Evolutionary conservation across 768 basidiomycete genomes (phyloP), one percentile per base, ranked within the genome.

Genomic region (Mrakia blollopis): DNA sequence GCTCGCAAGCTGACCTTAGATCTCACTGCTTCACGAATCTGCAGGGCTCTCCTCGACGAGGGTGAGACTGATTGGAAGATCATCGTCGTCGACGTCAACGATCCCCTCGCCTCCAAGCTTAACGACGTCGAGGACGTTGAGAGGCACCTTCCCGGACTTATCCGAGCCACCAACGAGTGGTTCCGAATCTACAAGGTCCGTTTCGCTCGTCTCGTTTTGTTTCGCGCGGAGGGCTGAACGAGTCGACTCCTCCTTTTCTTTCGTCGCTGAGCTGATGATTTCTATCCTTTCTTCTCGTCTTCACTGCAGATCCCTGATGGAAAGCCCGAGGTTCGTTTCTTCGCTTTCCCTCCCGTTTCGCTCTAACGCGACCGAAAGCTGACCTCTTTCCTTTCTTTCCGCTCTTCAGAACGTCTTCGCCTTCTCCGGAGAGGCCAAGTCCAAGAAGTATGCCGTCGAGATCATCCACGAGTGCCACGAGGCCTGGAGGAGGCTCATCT

Each of bases 61-160:
- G 97, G 97, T 81, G 97, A 98, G 87, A 98, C 97, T 80, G 97
- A 98, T 87, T 99, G 97, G 97, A 99, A 99, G 86, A 92, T 99
- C 86, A 89, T 99, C 85, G 97, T 96, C 83, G 93, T 98, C 80
- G 97, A 98, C 83, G 89, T 97, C 79, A 89, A 89, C 80, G 97
- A 98, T 84, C 96, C 97, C 61, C 90, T 98, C 78, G 97, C 97
- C 23, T 87, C 92, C 83, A 93, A 96, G 85, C 88, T 99, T 82
- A 99, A 98, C 85, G 97, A 99, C 85, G 92, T 98, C 75, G 97
- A 98, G 86, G 97, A 99, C 82, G 94, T 99, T 82, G 97, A 98
- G 86, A 89, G 94, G 80, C 95, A 98, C 84, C 90, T 98, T 72
- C 97, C 97, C 62, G 97, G 97, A 79, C 87, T 98, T 81, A 92